Conservation (phyloP, 169 alveolate genomes). For the Cryptosporidium parvum region DNA sequence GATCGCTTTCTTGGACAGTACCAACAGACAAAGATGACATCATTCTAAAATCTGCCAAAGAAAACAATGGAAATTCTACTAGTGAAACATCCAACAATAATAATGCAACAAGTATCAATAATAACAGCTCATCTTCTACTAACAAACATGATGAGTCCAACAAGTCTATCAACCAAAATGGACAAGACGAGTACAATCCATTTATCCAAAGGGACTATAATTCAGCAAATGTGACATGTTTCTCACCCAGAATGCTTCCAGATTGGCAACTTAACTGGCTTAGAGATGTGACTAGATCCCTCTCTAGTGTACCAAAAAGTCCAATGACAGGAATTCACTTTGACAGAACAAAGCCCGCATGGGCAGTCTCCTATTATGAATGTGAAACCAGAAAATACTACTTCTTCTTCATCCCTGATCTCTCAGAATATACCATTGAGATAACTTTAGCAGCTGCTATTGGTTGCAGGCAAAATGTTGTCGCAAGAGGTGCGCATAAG, state of each 20-base stretch:
- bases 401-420: constrained; percentile 72
- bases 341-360: constrained; percentile 76
- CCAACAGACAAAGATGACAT: constrained; percentile 48
- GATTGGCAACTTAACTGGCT: constrained; percentile 76
- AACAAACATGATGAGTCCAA: background rate
- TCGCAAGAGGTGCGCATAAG: constrained; percentile 73
- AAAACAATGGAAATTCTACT: background rate
- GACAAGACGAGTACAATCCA: constrained; percentile 57
- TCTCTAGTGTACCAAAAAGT: constrained; percentile 63
- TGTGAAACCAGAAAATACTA: constrained; percentile 73
- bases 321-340: constrained; percentile 76
- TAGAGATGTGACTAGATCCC: constrained; percentile 75
- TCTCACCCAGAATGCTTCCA: constrained; percentile 75
- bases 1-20: constrained; percentile 65
- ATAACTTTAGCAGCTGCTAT: constrained; percentile 73
- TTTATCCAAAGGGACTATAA: constrained; percentile 61
- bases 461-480: constrained; percentile 76
- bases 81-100: background rate
- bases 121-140: background rate
- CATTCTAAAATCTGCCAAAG: constrained; percentile 26
- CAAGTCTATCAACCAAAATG: background rate
- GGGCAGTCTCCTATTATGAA: constrained; percentile 76
- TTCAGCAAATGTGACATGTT: constrained; percentile 64
- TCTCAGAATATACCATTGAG: constrained; percentile 64
- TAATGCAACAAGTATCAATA: background rate